Evolutionary conservation across 2,329 filamentous ascomycete species (phyloP).

Genomic region (Cladobotryum protrusum): DNA sequence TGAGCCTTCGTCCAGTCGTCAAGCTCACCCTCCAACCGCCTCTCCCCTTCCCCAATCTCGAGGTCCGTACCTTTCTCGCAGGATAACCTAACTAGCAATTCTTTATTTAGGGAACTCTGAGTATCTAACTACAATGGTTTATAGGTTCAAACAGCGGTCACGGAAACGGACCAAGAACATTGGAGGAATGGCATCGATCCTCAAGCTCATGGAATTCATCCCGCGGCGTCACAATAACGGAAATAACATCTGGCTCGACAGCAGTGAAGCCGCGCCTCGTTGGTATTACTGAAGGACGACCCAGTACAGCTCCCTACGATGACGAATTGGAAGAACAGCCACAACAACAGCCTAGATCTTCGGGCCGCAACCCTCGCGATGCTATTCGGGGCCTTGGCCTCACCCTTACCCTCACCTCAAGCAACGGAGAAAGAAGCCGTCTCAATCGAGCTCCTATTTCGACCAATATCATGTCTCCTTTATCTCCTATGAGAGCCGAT

Average conservation of each 20-base stretch:
- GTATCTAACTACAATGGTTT: not conserved
- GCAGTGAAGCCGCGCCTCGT: slow-evolving; percentile 9
- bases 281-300: slow-evolving; percentile 4
- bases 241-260: not conserved
- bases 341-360: not conserved
- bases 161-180: not conserved
- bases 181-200: slow-evolving; percentile 2
- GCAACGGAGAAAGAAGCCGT: slow-evolving; percentile 1
- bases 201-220: not conserved
- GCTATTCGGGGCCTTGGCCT: not conserved
- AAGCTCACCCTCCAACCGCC: not conserved
- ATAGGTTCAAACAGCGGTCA: slow-evolving; percentile 3
- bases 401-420: not conserved
- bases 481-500: not conserved
- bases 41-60: not conserved
- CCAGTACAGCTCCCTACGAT: not conserved
- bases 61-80: slow-evolving; percentile 2
- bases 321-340: not conserved
- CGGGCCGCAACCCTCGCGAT: slow-evolving; percentile 1
- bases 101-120: not conserved
- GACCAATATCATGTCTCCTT: not conserved
- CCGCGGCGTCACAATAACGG: not conserved
- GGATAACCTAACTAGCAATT: too few relatives aligned
- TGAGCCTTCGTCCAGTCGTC: not conserved
- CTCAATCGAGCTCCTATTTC: not conserved